These are phyloP conservation scores for Russula sp. DNA, from an alignment of 768 basidiomycete species.

Conservation along the genomic window DNA sequence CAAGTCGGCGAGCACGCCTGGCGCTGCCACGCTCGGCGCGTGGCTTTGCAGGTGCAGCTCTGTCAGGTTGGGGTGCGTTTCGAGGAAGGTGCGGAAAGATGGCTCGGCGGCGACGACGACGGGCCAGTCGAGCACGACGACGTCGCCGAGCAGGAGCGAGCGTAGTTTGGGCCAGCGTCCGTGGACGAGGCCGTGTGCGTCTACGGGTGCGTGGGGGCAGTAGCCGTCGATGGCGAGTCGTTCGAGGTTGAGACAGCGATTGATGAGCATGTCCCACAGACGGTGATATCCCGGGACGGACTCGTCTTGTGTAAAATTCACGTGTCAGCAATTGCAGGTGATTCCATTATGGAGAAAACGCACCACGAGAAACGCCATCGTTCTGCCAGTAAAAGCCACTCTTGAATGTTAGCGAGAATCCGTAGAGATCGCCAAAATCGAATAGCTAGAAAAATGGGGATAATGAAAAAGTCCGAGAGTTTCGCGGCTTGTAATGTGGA, in stretches of 20 bases:
- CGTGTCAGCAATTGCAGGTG: not conserved
- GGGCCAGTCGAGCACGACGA: conserved; percentile 53
- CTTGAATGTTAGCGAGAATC: conserved; percentile 56
- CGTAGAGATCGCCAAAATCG: conserved; percentile 54
- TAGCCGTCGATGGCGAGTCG: conserved; percentile 52
- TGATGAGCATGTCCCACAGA: conserved; percentile 67
- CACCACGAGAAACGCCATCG: conserved; percentile 52
- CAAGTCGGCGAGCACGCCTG: conserved; percentile 21
- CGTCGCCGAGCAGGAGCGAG: conserved; percentile 55
- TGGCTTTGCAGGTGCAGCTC: conserved; percentile 42
- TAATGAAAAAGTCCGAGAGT: no score
- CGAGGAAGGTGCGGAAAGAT: conserved; percentile 63
- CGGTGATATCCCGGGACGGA: conserved; percentile 37
- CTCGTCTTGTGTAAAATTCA: conserved; percentile 38
- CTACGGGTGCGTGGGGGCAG: conserved; percentile 44
- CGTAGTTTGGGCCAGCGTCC: conserved; percentile 64
- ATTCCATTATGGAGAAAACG: conserved; percentile 14
- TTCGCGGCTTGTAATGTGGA: not conserved
- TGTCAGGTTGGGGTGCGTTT: conserved; percentile 49
- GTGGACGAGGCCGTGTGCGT: conserved; percentile 46
- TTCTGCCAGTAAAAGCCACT: conserved; percentile 55
- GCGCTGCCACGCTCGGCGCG: conserved; percentile 17
- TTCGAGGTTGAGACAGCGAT: conserved; percentile 56
- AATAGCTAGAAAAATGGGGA: conserved; percentile 41
- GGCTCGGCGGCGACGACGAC: no score